Base-by-base conservation (phyloP, 139 green algal species). In the Coelastrella sp. region DNA sequence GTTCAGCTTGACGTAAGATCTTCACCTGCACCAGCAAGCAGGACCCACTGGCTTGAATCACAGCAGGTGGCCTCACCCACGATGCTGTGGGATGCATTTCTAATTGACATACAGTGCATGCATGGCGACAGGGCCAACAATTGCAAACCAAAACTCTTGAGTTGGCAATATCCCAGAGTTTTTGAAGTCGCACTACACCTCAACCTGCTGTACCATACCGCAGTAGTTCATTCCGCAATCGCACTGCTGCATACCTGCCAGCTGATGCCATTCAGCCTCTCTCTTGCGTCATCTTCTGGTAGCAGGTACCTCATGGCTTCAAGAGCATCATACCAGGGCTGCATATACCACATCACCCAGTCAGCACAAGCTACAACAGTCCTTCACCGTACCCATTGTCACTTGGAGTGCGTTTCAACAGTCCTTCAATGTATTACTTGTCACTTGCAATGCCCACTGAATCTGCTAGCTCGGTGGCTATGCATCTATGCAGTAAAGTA, bases 321-420 rank as follows among this genome's bases (percentile, higher is more conserved):
- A 34, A 96, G 86, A 7, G 89, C 77, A 23, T 90, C 87, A 79
- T 95, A 97, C 90, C 93, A 97, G 11, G 89, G 89, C 90, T 94
- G 89, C 62, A 82, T 9, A 38, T 59, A 19, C 57, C 19, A 32
- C 57, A 66, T 15, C 57, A 30, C 23, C n/a, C 23, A 17, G 43
- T 38, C 25, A 62, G 37, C 15, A 23, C 11, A 57, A 57, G 11
- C 11, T 2, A 13, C 45, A 57, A 13, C n/a, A n/a, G n/a, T n/a
- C n/a, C n/a, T n/a, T n/a, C n/a, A n/a, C n/a, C n/a, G n/a, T n/a
- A n/a, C n/a, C n/a, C n/a, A 57, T 23, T 57, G 45, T 53, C 45
- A 53, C 45, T 8, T 57, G 45, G n/a, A n/a, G n/a, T n/a, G n/a
- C n/a, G n/a, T n/a, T n/a, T n/a, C n/a, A n/a, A n/a, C n/a, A n/a